Evolutionary conservation across 129 eudicot species (phyloP), one percentile per base, ranked within the genome.

Genomic region (Helichrysum umbraculigerum): DNA sequence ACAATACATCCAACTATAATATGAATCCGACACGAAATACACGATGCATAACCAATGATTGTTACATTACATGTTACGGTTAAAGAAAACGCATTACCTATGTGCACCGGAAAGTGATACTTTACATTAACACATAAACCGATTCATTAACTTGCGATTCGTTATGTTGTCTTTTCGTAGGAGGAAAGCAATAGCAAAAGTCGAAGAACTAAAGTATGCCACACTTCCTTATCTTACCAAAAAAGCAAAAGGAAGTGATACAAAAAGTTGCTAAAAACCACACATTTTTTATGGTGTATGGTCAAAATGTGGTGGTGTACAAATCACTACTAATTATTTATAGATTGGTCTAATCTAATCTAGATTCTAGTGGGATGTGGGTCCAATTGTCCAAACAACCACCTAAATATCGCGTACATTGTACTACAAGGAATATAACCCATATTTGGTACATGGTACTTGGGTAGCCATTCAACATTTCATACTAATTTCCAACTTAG

Each of bases 291-390:
- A 1, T 25, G 28, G 28, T 25, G 28, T 25, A 25, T 25, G 1
- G 1, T 25, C 28, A 25, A 25, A 25, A 25, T 25, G 1, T 25
- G 28, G 1, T 25, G 28, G 1, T 25, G 28, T 25, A 25, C 1
- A 25, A 25, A 0, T 25, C 28, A 25, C 28, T 25, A 1, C 28
- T 25, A 0, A 25, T 25, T 25, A n/a, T 34, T 34, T 34, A 34
- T 4, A 5, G 6, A 6, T 34, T 0, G 4, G 6, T 34, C 4
- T 34, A 34, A 4, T 4, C 37, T 2, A 42, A 7, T 37, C 7
- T 30, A 54, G 16, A 80, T 5, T 66, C 20, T 66, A 39, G 56
- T 80, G 79, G 64, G 17, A 66, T 57, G 83, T 80, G 71, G 83
- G 79, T 29, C 74, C 79, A 66, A 19, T 56, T 15, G 79, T 20